Base-by-base conservation (phyloP, 2,329 filamentous ascomycete species). In the Phoma sp. region DNA sequence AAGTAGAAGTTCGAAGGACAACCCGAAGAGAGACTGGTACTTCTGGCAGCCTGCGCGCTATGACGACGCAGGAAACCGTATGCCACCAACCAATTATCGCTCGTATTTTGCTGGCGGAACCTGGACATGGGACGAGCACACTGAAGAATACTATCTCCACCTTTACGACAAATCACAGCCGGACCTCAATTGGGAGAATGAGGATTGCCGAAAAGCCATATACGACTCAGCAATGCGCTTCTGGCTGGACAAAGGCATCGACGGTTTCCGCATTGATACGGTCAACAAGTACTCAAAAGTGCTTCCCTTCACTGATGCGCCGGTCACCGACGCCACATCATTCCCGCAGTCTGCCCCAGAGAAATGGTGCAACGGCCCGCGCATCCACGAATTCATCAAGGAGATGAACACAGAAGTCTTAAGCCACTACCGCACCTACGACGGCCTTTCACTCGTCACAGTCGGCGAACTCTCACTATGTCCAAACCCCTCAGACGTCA, bases 1-100 rank as follows among this genome's bases (percentile, higher is more conserved):
- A 65, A 88, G 86, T 2, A 78, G 84, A 43, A 83, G 82, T 29
- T 86, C 83, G 33, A 84, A 80, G 52, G 78, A 83, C 59, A 88
- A 80, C 65, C 80, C 85, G 9, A 89, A 89, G 67, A 79, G 88
- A 1, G 81, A 89, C 69, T 92, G 87, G 87, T 90, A 89, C 64
- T 86, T 88, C 62, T 90, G 87, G 87, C 80, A 81, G 53, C 81
- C 82, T 1, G 75, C 85, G 1, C 56, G 80, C 7, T 83, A 83
- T 57, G 80, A 86, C 34, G 65, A 69, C 1, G 55, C 83, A 2
- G 86, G 85, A 2, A 79, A 80, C 7, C 77, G 82, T 1, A 75
- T 82, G 18, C 84, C 85, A 1, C 86, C 86, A 1, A 88, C 84
- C 46, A 88, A 81, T 48, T 81, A 77, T 70, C 67, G 69, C 6